Base-by-base conservation (phyloP, 495 filamentous ascomycete species). In the Hypoxylon perforatum region DNA sequence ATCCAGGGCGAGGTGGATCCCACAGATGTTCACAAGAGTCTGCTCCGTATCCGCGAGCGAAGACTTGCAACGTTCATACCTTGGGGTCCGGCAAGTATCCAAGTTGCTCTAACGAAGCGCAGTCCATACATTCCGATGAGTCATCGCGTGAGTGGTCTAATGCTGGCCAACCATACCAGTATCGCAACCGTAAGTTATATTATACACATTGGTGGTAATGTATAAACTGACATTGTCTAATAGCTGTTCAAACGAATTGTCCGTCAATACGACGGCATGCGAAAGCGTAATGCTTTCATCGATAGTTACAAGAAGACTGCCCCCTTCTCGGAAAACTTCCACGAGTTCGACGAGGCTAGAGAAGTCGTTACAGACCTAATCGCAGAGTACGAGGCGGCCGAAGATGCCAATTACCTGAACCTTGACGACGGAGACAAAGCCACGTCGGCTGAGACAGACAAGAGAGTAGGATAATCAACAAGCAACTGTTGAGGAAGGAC, bases 1-100 rank as follows among this genome's bases (percentile, higher is more conserved):
- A 99, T 99, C 73, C 93, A 97, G 76, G 95, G 95, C 63, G 96
- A 98, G 74, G 96, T 95, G 8, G 95, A 99, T 74, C 94, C 95
- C 14, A 97, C 93, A 6, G 95, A 99, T 80, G 91, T 92, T 65
- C 95, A 99, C 80, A 99, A 99, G 87, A 97, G 93, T 35, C 84
- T 99, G 53, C 88, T 99, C 53, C 92, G 95, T 58, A 98, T 99
- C 73, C 90, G 95, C 35, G 95, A 99, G 78, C 91, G 95, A 48
- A 89, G 91, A 44, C 83, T 99, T 11, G 96, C 95, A 5, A 96
- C 92, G 4, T 99, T 99, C 74, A 98, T 99, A 65, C 96, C 96
- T 14, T 99, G 95, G 95, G 95, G 95, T n/a, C 95, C 95, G 0
- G 95, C 95, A 10, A 94, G 91, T 73, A 99, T 99, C 65, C 95